Conservation (phyloP, 2,329 filamentous ascomycete species). For the Phialophora verrucosa region DNA sequence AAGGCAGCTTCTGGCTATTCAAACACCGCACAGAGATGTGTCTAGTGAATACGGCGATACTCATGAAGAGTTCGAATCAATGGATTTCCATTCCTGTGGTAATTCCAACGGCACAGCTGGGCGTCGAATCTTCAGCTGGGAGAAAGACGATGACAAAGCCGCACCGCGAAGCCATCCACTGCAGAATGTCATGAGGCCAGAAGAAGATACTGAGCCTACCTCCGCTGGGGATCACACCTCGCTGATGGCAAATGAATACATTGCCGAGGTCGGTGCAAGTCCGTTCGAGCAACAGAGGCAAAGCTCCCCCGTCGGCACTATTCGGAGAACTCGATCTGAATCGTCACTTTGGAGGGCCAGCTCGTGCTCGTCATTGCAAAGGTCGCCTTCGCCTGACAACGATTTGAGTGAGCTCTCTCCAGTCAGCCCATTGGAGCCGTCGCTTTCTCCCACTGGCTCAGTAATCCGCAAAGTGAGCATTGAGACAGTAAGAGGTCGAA, state of each 20-base stretch:
- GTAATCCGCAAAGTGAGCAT: constrained; percentile 25
- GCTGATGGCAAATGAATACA: constrained; percentile 39
- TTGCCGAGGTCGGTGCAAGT: constrained; percentile 35
- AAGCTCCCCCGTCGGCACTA: constrained; percentile 20
- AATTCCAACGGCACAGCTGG: not conserved
- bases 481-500: not conserved
- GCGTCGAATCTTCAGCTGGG: constrained; percentile 28
- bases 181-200: constrained; percentile 16
- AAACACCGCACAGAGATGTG: constrained; percentile 26
- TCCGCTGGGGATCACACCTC: constrained; percentile 25
- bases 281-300: constrained; percentile 28
- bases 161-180: constrained; percentile 6
- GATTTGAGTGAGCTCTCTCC: constrained; percentile 6
- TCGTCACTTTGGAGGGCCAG: constrained; percentile 22
- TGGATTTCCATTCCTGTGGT: not conserved
- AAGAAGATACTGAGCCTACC: not conserved
- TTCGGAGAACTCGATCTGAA: constrained; percentile 27
- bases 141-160: constrained; percentile 19
- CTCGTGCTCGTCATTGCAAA: constrained; percentile 22
- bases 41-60: constrained; percentile 39
- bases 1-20: constrained; percentile 25
- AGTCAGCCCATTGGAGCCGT: constrained; percentile 6
- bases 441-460: constrained; percentile 27
- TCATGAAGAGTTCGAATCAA: constrained; percentile 23
- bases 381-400: constrained; percentile 5